Base-by-base conservation (phyloP, 2,329 filamentous ascomycete genomes). In the Paracoccidioides brasiliensis region DNA sequence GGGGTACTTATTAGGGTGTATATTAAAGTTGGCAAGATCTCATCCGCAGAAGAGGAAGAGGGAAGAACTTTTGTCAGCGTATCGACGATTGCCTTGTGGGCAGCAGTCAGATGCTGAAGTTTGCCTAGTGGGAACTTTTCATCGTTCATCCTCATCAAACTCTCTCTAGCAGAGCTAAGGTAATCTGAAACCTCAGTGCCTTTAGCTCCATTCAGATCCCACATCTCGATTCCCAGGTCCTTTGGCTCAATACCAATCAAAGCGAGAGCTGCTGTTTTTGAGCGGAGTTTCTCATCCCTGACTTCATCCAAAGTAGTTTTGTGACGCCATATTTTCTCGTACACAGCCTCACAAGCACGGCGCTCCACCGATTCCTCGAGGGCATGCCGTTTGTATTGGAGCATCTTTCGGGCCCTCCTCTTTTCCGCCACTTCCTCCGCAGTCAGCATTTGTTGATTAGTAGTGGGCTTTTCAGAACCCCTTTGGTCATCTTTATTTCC, bases 1-100 rank as follows among this genome's bases (percentile, higher is more conserved):
- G 89, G 85, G 46, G 90, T 85, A 2, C 90, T 96, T 67, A 98
- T 94, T 58, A 98, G 80, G 0, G 90, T 88, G 73, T 95, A 98
- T 59, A 98, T 98, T 59, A 98, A 79, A 70, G 95, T 95, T 0
- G 93, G 93, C 69, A 98, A 83, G 55, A 98, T 94, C 71, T 97
- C 93, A 67, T 98, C 93, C 2, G 93, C 93, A 0, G 93, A 97
- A 0, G 93, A 95, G 0, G 81, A 80, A 0, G 90, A 80, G 7
- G 82, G 80, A 55, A 84, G 79, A 22, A 84, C 72, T 54, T 80
- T 78, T 14, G 81, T 83, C 15, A 86, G 68, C 4, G 90, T 90
- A 68, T 97, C 91, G 51, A 98, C 93, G 60, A 98, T 97, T 60
- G 84, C 86, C 74, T 94, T 94, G 70, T 97, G 93, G 3, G 89